These are phyloP conservation scores for Metschnikowia arizonensis DNA, from an alignment of 805 yeast species.

Conservation along the genomic window DNA sequence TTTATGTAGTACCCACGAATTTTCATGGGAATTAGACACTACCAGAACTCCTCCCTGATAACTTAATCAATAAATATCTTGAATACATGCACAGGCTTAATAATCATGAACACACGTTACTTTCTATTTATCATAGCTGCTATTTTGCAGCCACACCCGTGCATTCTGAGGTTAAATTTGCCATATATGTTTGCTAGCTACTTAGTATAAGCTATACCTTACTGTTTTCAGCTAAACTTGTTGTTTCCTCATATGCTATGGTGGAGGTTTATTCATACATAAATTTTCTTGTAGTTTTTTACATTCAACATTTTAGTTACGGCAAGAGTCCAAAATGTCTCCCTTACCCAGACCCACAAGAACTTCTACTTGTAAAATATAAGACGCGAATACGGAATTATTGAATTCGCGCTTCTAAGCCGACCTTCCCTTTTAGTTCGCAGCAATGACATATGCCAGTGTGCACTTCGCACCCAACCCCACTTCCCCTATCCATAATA, in stretches of 20 bases:
- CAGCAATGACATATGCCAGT: background rate
- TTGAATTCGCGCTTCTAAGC: background rate
- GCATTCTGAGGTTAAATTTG: background rate
- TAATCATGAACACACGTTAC: background rate
- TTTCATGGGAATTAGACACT: background rate
- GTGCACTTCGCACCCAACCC: background rate
- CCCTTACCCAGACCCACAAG: too few relatives aligned
- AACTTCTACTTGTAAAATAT: too few relatives aligned
- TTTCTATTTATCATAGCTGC: background rate
- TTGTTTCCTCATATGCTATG: too few relatives aligned
- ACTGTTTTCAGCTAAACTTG: too few relatives aligned
- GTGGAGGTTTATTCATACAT: too few relatives aligned
- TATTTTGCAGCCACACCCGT: slow-evolving; percentile 5
- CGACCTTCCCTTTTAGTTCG: background rate
- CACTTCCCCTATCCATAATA: slow-evolving; percentile 1
- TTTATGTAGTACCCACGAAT: background rate
- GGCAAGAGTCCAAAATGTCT: too few relatives aligned
- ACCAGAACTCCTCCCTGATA: background rate
- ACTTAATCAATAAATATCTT: background rate
- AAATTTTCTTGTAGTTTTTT: too few relatives aligned
- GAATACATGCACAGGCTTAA: too few relatives aligned
- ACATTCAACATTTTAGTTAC: too few relatives aligned
- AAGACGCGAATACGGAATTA: too few relatives aligned
- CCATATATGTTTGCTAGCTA: too few relatives aligned
- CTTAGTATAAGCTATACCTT: too few relatives aligned